These are phyloP conservation scores for Neurospora discreta DNA, from an alignment of 495 filamentous ascomycete genomes.

Conservation along the genomic window DNA sequence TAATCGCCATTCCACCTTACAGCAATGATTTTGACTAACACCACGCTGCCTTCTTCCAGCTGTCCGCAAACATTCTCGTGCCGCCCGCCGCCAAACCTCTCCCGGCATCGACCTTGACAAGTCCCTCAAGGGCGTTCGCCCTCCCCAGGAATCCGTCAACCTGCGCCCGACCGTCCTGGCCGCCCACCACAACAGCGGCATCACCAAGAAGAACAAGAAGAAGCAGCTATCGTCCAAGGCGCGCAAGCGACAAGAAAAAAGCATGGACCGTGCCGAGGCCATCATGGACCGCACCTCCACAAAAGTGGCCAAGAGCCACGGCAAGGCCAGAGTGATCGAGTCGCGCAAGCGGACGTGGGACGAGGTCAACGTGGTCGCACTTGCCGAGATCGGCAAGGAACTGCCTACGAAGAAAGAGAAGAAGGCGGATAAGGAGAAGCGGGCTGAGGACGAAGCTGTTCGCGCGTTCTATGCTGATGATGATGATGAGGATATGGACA, in stretches of 20 bases:
- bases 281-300: slow-evolving; percentile 56
- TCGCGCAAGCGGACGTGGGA: slow-evolving; percentile 46
- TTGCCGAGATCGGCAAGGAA: neutral
- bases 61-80: slow-evolving; percentile 52
- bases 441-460: slow-evolving; percentile 14
- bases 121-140: slow-evolving; percentile 52
- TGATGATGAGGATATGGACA: slow-evolving; percentile 15
- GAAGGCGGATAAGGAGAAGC: slow-evolving; percentile 2
- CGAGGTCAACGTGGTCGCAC: slow-evolving; percentile 40
- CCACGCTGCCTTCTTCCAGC: slow-evolving; percentile 12
- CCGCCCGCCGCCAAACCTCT: slow-evolving; percentile 59
- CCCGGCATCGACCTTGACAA: slow-evolving; percentile 66
- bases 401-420: slow-evolving; percentile 2
- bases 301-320: slow-evolving; percentile 59
- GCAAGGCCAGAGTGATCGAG: slow-evolving; percentile 47
- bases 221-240: slow-evolving; percentile 53
- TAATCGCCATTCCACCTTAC: neutral
- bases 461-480: slow-evolving; percentile 14
- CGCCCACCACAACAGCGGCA: slow-evolving; percentile 47
- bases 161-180: slow-evolving; percentile 50
- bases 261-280: slow-evolving; percentile 60
- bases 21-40: neutral
- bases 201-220: slow-evolving; percentile 50
- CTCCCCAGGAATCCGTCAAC: slow-evolving; percentile 38
- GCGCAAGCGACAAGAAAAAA: slow-evolving; percentile 55